Evolutionary conservation across 202 grass and related monocot species (phyloP), one percentile per base, ranked within the genome.

Genomic region (Miscanthus sacchariflorus): DNA sequence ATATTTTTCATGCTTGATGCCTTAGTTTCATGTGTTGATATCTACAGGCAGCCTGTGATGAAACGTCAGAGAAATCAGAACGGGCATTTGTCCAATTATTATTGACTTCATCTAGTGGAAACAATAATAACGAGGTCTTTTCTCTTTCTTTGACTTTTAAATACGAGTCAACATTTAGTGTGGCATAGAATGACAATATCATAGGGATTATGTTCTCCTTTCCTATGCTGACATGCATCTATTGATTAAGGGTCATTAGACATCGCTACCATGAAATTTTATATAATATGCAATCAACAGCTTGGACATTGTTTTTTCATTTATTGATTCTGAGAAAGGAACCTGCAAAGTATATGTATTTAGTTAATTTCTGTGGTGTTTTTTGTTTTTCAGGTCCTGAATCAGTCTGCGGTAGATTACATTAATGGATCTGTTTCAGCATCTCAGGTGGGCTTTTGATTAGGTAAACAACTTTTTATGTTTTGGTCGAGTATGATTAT

Each of bases 381-480:
- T 27, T 84, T 13, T 88, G 42, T 84, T 89, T 68, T n/a, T 88
- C 91, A 98, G 94, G 84, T 96, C 84, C 63, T 99, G 70, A 93
- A 95, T 79, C 90, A 92, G 70, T 93, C 96, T 83, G 91, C 96
- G 76, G 90, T 83, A 45, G 94, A 99, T 85, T 99, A 90, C 83
- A 88, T 90, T 75, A 95, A 92, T 69, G 96, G 89, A 78, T 89
- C 91, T 88, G 86, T 86, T 81, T 79, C 89, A 42, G 82, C 81
- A 89, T 92, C 92, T 68, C 89, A 90, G 91, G 96, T 99, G 81
- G 77, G 70, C 45, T 75, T 30, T n/a, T 86, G 44, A 69, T 42
- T 19, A 25, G 0, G n/a, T 45, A 83, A 74, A 68, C 9, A 65
- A 38, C n/a, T 75, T 24, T 19, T 14, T 79, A 64, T 70, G 43